A percentile compares a stretch with the other conserved stretches of the same genome.
Conservation (phyloP, 2,329 filamentous ascomycete species). For the Ophioceras dolichostomum region DNA sequence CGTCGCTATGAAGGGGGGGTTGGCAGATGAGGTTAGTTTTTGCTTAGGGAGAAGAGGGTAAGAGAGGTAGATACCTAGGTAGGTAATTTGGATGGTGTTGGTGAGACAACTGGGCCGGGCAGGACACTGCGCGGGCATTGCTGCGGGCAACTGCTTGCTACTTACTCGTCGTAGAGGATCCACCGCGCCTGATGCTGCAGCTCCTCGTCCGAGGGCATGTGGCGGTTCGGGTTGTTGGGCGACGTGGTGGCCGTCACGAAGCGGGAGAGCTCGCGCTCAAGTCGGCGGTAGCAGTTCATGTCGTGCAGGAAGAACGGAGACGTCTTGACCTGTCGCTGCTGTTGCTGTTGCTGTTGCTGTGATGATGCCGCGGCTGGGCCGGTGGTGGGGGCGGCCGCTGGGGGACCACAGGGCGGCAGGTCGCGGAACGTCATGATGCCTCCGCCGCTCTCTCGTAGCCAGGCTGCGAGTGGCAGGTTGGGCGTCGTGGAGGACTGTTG, state of each 20-base stretch:
- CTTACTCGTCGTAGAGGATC: conserved; percentile 50
- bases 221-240: conserved; percentile 45
- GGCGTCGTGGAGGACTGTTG: not conserved
- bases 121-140: not conserved
- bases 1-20: conserved; percentile 43
- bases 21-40: no score
- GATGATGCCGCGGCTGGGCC: not conserved
- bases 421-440: not conserved
- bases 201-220: conserved; percentile 48
- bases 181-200: conserved; percentile 52
- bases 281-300: conserved; percentile 45
- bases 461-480: not conserved
- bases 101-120: no score
- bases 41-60: no score
- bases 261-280: conserved; percentile 39
- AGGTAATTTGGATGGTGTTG: no score
- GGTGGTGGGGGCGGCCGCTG: not conserved
- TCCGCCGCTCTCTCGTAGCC: not conserved
- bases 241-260: conserved; percentile 43
- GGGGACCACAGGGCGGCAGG: not conserved
- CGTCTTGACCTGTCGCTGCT: conserved; percentile 11
- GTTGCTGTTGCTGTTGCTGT: not conserved
- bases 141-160: no score
- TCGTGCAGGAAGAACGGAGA: conserved; percentile 41
- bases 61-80: no score